Base-by-base conservation (phyloP, 176 grass and related monocot genomes). In the Aegilops tauschii region DNA sequence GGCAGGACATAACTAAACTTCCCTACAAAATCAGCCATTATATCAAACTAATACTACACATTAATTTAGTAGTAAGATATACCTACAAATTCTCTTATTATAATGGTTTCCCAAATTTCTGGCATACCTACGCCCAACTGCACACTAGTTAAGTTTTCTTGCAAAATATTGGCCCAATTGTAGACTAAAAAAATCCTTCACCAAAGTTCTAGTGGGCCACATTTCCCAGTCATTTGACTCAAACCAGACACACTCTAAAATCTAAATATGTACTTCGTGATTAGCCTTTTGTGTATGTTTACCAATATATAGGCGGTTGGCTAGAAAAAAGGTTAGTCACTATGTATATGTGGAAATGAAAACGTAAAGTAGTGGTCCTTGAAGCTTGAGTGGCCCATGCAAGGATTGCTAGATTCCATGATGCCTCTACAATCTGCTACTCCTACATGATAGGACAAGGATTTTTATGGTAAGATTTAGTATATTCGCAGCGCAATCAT, bases 401-500 rank as follows among this genome's bases (percentile, higher is more conserved):
- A 87, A 58, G 32, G 31, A 27, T 23, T 58, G 58, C 45, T 75
- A 62, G 30, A 37, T 34, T 73, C 31, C 44, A 67, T 79, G 56
- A 80, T 75, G 42, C 18, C 75, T 34, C 21, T 68, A 23, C 58
- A 83, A 67, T 84, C 28, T 30, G 13, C 44, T 13, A 10, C 35
- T 37, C 35, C 31, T 47, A 31, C 27, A 75, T 83, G 80, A 79
- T 58, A 87, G 25, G 52, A 65, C 40, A 79, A 14, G 40, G 12
- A 79, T 76, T 54, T 87, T 87, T 87, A 11, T 47, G 45, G 28
- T 58, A 18, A 47, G 34, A 74, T 80, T 91, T 87, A 75, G 71
- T 84, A 67, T 80, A 79, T 84, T 84, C 50, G 52, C 10, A 8
- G 9, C 21, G 47, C 28, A 84, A 84, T 91, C 81, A 80, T 84